phyloP scores from a whole-genome alignment of 2,329 filamentous ascomycete genomes.

The Aspergillus hiratsukae region DNA sequence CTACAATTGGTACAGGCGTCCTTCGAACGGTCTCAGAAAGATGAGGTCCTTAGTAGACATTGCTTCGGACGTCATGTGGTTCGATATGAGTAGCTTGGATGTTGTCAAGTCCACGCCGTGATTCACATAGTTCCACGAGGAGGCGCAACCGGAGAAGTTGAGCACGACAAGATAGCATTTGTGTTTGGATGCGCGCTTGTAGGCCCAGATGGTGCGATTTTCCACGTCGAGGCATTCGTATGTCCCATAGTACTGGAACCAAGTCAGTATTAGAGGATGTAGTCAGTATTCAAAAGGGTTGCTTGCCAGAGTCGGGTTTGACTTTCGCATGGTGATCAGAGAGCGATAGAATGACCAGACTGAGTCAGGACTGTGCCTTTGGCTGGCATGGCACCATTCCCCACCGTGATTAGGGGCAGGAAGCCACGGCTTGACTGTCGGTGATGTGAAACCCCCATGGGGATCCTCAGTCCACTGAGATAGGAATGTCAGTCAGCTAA shows the following conservation, averaged over 20 bases:
- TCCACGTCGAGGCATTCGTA: constrained; percentile 12
- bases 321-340: constrained; percentile 52
- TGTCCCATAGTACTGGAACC: constrained; percentile 10
- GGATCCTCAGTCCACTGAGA: constrained; percentile 12
- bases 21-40: constrained; percentile 5
- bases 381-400: constrained; percentile 53
- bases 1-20: constrained; percentile 6
- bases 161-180: constrained; percentile 10
- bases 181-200: constrained; percentile 8
- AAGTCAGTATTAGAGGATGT: background rate
- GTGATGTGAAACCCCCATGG: constrained; percentile 13
- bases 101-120: constrained; percentile 3
- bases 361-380: constrained; percentile 28
- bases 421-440: constrained; percentile 56
- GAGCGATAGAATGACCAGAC: constrained; percentile 56
- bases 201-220: constrained; percentile 10
- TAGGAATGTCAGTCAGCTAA: background rate
- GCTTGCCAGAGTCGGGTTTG: constrained; percentile 28
- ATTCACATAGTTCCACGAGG: constrained; percentile 5
- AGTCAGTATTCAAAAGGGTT: background rate
- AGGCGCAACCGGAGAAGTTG: constrained; percentile 10
- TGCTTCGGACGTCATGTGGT: constrained; percentile 5
- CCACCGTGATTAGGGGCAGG: constrained; percentile 55
- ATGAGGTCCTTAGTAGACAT: constrained; percentile 1
- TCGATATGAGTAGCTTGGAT: constrained; percentile 11